Conservation (phyloP, 495 filamentous ascomycete species). For the Lasiosphaeria ovina region DNA sequence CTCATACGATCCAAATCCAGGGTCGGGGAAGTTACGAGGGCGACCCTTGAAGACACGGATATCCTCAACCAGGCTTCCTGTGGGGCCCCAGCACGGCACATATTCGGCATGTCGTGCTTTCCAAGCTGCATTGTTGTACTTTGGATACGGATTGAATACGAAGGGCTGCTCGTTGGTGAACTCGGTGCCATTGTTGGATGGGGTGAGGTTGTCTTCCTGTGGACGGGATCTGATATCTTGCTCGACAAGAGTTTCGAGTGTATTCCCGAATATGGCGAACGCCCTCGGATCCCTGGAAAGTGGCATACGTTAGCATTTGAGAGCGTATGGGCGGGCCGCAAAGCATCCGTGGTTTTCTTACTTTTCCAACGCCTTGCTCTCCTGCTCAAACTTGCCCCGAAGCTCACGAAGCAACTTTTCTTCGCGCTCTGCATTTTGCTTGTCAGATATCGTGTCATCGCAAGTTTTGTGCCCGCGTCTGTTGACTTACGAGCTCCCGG, state of each 20-base stretch:
- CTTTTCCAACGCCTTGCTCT: constrained; percentile 37
- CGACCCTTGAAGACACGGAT: constrained; percentile 57
- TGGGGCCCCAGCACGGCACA: constrained; percentile 39
- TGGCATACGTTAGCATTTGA: too few relatives aligned
- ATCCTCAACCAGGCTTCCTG: constrained; percentile 31
- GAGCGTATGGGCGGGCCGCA: background rate
- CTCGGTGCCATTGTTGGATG: constrained; percentile 18
- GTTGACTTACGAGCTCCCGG: background rate
- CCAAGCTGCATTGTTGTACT: constrained; percentile 42
- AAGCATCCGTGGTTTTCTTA: constrained; percentile 23
- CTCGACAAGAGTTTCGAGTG: constrained; percentile 39
- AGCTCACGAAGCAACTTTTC: constrained; percentile 27
- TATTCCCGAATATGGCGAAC: constrained; percentile 47
- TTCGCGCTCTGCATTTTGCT: background rate
- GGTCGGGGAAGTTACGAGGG: constrained; percentile 68
- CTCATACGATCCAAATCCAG: constrained; percentile 74
- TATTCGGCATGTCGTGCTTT: constrained; percentile 26
- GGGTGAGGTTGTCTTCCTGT: constrained; percentile 28
- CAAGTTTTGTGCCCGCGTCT: background rate
- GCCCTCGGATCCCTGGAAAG: constrained; percentile 26
- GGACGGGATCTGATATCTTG: constrained; percentile 25
- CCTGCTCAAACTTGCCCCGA: constrained; percentile 32
- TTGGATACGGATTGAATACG: constrained; percentile 50
- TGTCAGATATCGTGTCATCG: background rate
- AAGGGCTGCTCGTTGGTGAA: constrained; percentile 35